phyloP scores from a whole-genome alignment of 352 stramenopile species.

The Pythium phragmitis region DNA sequence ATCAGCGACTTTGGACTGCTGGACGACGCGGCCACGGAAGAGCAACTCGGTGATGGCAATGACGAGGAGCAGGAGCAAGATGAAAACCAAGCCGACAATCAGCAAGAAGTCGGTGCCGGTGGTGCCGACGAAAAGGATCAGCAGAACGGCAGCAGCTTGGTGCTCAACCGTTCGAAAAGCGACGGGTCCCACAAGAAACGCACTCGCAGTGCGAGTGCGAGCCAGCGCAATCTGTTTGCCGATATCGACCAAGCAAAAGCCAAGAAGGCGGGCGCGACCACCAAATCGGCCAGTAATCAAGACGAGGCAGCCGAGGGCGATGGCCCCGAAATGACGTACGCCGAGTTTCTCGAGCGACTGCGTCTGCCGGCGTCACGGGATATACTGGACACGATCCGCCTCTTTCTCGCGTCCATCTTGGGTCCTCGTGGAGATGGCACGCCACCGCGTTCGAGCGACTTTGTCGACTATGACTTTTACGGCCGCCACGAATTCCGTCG shows the following conservation, averaged over 20 bases:
- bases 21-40: conserved; percentile 33
- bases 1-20: conserved; percentile 80
- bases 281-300: conserved; percentile 22
- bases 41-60: conserved; percentile 21
- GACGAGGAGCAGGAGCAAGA: conserved; percentile 13
- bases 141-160: not conserved
- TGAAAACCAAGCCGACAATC: conserved; percentile 7
- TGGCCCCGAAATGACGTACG: conserved; percentile 63
- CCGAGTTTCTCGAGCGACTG: conserved; percentile 74
- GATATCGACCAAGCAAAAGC: conserved; percentile 40
- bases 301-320: conserved; percentile 28
- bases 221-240: conserved; percentile 59
- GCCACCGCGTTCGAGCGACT: conserved; percentile 62
- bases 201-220: conserved; percentile 20
- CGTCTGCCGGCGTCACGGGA: conserved; percentile 70
- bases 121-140: not conserved
- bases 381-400: conserved; percentile 68
- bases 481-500: conserved; percentile 65
- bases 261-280: conserved; percentile 31
- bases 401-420: conserved; percentile 77
- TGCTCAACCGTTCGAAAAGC: conserved; percentile 12
- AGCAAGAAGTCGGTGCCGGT: not conserved
- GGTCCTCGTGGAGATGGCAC: conserved; percentile 73
- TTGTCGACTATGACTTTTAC: conserved; percentile 83
- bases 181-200: conserved; percentile 14